phyloP scores from a whole-genome alignment of 2,329 filamentous ascomycete species.

The Tolypocladium album region DNA sequence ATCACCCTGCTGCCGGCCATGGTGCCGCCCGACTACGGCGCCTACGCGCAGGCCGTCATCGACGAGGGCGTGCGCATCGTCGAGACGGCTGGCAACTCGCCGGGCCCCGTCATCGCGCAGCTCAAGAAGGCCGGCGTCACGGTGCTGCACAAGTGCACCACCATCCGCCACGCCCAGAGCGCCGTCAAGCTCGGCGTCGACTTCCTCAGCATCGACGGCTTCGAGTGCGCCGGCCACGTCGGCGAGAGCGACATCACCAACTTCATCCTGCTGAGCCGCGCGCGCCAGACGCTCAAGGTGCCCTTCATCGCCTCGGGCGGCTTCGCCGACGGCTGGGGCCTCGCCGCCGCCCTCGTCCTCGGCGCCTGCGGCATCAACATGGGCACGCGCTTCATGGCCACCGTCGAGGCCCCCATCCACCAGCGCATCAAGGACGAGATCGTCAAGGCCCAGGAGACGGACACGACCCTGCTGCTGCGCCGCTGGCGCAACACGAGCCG shows the following conservation, averaged over 20 bases:
- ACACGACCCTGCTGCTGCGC: conserved; percentile 79
- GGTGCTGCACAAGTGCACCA: conserved; percentile 95
- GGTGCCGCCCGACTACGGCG: conserved; percentile 81
- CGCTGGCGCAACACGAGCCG: conserved; percentile 90
- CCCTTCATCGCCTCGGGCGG: conserved; percentile 95
- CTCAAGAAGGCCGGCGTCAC: conserved; percentile 71
- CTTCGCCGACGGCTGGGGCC: conserved; percentile 86
- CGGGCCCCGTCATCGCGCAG: conserved; percentile 80
- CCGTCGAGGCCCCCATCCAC: conserved; percentile 86
- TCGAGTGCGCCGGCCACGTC: conserved; percentile 89
- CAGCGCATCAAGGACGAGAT: conserved; percentile 89
- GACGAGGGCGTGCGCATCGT: conserved; percentile 88
- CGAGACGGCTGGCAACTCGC: conserved; percentile 82
- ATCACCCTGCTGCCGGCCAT: conserved; percentile 86
- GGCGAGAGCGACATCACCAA: conserved; percentile 83
- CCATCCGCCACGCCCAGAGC: conserved; percentile 82
- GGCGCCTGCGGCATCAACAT: conserved; percentile 96
- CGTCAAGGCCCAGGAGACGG: conserved; percentile 76
- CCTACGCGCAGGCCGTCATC: conserved; percentile 85
- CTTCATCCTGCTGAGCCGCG: conserved; percentile 76
- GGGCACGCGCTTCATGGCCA: conserved; percentile 97
- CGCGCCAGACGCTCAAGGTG: conserved; percentile 70
- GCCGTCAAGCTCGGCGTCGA: conserved; percentile 93
- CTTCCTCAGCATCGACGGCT: conserved; percentile 93
- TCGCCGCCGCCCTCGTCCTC: conserved; percentile 81